A percentile compares a stretch with the other conserved stretches of the same genome.
phyloP scores from a whole-genome alignment of 352 stramenopile genomes.

The Phytophthora pini region DNA sequence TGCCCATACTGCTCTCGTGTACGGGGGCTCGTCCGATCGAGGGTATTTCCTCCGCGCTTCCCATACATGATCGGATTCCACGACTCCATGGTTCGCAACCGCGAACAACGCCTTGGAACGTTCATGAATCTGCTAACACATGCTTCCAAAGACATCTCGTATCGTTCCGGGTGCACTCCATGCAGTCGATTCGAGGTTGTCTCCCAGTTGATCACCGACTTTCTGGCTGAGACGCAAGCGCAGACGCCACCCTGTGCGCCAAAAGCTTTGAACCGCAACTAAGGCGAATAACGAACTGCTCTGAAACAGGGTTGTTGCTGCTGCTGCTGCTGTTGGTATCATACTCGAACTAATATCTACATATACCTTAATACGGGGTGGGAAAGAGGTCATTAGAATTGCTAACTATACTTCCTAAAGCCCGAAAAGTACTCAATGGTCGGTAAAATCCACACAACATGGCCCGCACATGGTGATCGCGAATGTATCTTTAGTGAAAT shows the following conservation, averaged over 20 bases:
- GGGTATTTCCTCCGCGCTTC: constrained; percentile 51
- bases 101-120: constrained; percentile 34
- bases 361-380: too few relatives aligned
- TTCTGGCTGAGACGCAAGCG: constrained; percentile 46
- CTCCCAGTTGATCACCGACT: constrained; percentile 56
- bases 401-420: too few relatives aligned
- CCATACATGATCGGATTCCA: constrained; percentile 20
- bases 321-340: too few relatives aligned
- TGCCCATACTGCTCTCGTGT: constrained; percentile 58
- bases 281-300: not conserved
- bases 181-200: constrained; percentile 54
- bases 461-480: too few relatives aligned
- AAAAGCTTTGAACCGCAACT: not conserved
- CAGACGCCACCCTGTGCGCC: not conserved
- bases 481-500: too few relatives aligned
- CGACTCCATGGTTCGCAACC: constrained; percentile 22
- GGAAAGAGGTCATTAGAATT: too few relatives aligned
- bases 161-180: constrained; percentile 39
- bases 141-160: constrained; percentile 52
- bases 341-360: too few relatives aligned
- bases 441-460: too few relatives aligned
- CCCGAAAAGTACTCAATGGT: too few relatives aligned
- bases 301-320: too few relatives aligned
- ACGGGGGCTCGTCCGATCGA: constrained; percentile 40
- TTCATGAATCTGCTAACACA: constrained; percentile 56